These are phyloP conservation scores for Chytriomyces sp. DNA, from an alignment of 192 early-diverging fungal species.

Conservation along the genomic window DNA sequence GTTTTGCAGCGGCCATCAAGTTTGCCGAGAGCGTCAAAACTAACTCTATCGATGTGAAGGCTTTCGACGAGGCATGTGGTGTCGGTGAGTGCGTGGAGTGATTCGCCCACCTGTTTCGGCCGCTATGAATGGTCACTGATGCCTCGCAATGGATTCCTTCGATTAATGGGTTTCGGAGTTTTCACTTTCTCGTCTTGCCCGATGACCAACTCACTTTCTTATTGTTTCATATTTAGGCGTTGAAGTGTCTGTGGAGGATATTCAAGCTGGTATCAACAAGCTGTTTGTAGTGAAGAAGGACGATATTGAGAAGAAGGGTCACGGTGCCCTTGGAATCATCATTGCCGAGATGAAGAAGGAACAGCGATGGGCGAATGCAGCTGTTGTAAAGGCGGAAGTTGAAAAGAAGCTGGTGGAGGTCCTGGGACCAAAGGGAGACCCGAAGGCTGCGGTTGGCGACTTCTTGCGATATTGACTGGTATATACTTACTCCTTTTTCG, in stretches of 20 bases:
- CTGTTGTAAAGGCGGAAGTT: slow-evolving; percentile 82
- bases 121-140: too few species aligned
- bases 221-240: slow-evolving; percentile 65
- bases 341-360: slow-evolving; percentile 68
- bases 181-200: not conserved
- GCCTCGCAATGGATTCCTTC: too few species aligned
- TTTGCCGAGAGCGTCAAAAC: slow-evolving; percentile 63
- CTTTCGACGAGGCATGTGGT: slow-evolving; percentile 86
- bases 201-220: not conserved
- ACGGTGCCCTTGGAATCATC: slow-evolving; percentile 76
- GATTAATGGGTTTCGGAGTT: too few species aligned
- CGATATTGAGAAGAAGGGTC: slow-evolving; percentile 79
- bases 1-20: slow-evolving; percentile 81
- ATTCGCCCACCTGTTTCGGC: too few species aligned
- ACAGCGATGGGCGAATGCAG: slow-evolving; percentile 89
- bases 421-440: slow-evolving; percentile 99
- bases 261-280: slow-evolving; percentile 61
- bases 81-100: too few species aligned
- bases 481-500: not conserved
- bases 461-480: not conserved
- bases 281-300: slow-evolving; percentile 72
- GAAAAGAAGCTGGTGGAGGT: slow-evolving; percentile 80
- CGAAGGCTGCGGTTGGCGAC: slow-evolving; percentile 30
- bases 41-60: slow-evolving; percentile 62
- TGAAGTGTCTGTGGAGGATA: slow-evolving; percentile 76